Base-by-base conservation (phyloP, 208 protist genomes). In the Leptomonas seymouri region DNA sequence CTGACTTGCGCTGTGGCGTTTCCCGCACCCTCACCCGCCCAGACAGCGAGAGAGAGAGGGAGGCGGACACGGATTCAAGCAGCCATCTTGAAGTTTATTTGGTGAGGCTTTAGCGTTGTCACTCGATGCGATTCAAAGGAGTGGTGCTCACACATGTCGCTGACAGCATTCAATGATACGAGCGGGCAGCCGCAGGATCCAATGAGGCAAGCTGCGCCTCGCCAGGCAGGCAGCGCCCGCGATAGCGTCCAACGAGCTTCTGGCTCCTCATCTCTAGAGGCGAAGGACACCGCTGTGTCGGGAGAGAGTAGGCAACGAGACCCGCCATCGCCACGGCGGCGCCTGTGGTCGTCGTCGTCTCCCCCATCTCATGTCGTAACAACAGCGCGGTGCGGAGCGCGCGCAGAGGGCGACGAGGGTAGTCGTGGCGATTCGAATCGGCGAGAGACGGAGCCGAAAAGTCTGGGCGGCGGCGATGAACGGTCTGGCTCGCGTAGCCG, bases 281-380 rank as follows among this genome's bases (percentile, higher is more conserved):
- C 27, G 16, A n/a, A 8, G 20, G n/a, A 31, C 8, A 28, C 16
- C 31, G 12, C 39, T 5, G 46, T 5, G 3, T 9, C 31, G n/a
- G 0, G 25, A 16, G 23, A 46, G 21, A 18, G 12, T 14, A 12
- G n/a, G 23, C 60, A 46, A 8, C 3, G 48, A 5, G 48, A 66
- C 3, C 46, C 60, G 46, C 48, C 60, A 12, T 66, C 60, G 1
- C 60, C 60, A n/a, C 60, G 60, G n/a, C 60, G 60, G 18, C 28
- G 46, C 30, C 18, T 28, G n/a, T 55, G 31, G 3, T 66, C 60
- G 20, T 46, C 48, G 28, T 28, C 48, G 28, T 16, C 60, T 3
- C 48, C 60, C 11, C 60, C 60, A 3, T 31, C 60, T 25, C 60
- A 44, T 27, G 54, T 55, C n/a, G 4, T 30, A 5, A 42, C 60